Evolutionary conservation across 805 yeast species (phyloP), one percentile per base, ranked within the genome.

Genomic region (Wickerhamiella sergipiensis): DNA sequence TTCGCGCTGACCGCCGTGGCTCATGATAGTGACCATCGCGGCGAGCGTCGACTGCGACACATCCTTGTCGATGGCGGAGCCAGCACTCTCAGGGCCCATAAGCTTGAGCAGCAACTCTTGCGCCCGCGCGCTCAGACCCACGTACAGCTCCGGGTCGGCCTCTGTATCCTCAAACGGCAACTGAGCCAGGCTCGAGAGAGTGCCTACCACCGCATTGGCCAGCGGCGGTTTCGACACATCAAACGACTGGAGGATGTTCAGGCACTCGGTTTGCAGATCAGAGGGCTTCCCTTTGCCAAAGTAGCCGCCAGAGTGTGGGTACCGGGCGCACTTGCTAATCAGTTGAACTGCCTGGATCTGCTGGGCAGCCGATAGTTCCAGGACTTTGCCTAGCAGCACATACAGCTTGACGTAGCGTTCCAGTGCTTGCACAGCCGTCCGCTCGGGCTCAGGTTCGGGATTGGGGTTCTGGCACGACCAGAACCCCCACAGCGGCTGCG

Each of bases 231-330:
- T 22, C 5, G 19, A 39, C 18, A 69, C 57, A 17, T 64, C 51
- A 8, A 61, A 21, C 1, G 45, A 38, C 2, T 64, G 60, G 22
- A 89, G 60, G 40, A 76, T 76, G 0, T 68, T 68, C 26, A 85
- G 60, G 1, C 85, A 79, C 0, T 79, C 67, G 1, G 59, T 54
- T 60, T 89, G 97, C 43, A 90, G 66, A 9, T 73, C 71, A 0
- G 96, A 77, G 49, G 80, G 77, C 22, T 74, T 76, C 18, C 65
- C 59, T 42, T 71, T 67, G 61, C 87, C 95, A 3, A 67, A n/a
- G 10, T 23, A 23, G 43, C 45, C 36, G 17, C 52, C 46, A 1
- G 48, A 39, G 6, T 42, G 23, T 2, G 55, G 59, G 42, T 56
- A 59, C 43, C 33, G 21, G 1, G 61, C 59, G 21, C 60, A 56